A percentile compares a stretch with the other conserved stretches of the same genome.
Evolutionary conservation across 495 filamentous ascomycete genomes (phyloP).

Genomic region (Hyaloscypha bicolor): DNA sequence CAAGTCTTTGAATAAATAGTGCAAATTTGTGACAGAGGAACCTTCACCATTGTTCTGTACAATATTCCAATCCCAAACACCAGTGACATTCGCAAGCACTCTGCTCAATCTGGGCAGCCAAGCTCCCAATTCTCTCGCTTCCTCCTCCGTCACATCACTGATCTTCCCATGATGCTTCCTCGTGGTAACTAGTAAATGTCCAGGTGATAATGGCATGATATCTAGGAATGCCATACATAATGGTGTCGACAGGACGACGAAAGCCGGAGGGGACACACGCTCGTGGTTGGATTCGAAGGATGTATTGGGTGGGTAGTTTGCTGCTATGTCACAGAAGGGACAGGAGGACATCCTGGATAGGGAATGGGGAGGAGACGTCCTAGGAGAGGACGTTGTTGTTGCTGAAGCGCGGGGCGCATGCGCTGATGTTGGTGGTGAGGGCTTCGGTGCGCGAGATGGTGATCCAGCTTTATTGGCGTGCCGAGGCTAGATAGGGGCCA

Average conservation of each 20-base stretch:
- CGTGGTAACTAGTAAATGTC: slow-evolving; percentile 78
- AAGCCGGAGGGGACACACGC: slow-evolving; percentile 49
- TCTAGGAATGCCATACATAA: slow-evolving; percentile 83
- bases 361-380: not conserved
- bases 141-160: slow-evolving; percentile 58
- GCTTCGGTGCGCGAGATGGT: not conserved
- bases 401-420: slow-evolving; percentile 18
- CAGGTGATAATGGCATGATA: slow-evolving; percentile 78
- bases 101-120: slow-evolving; percentile 77
- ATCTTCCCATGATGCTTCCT: slow-evolving; percentile 72
- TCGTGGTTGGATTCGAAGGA: slow-evolving; percentile 35
- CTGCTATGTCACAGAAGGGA: slow-evolving; percentile 69
- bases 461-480: not conserved
- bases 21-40: slow-evolving; percentile 2
- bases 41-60: slow-evolving; percentile 88
- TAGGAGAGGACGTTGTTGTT: not conserved
- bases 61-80: slow-evolving; percentile 82
- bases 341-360: slow-evolving; percentile 38
- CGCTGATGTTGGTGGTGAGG: not conserved
- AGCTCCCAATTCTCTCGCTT: slow-evolving; percentile 62
- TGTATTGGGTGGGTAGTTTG: slow-evolving; percentile 46
- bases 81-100: slow-evolving; percentile 64
- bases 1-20: not conserved
- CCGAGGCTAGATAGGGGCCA: slow-evolving; percentile 6
- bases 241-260: slow-evolving; percentile 73